Base-by-base conservation (phyloP, 2,329 filamentous ascomycete genomes). In the Paraphoma sp. region DNA sequence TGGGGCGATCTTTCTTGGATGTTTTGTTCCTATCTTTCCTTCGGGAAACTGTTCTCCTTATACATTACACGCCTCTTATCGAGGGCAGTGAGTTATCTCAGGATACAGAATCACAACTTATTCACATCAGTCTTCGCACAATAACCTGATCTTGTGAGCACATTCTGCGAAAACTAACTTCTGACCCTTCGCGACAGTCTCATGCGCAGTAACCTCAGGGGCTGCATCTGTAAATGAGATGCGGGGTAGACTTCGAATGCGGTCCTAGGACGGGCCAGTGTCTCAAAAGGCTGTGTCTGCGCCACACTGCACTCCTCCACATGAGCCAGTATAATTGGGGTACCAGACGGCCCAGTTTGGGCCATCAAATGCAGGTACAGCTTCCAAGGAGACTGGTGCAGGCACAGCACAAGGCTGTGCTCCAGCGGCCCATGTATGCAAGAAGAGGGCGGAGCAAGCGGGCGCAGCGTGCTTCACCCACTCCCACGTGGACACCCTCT, bases 21-120 rank as follows among this genome's bases (percentile, higher is more conserved):
- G 56, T 69, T 64, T 66, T 72, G 56, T 56, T 64, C 53, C 59
- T 56, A 64, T 62, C 48, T 61, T 62, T 63, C 57, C 56, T 53
- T 64, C 40, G 55, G 60, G 59, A 65, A 65, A 40, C 61, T 60
- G 47, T 59, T 53, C 68, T 68, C 61, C 63, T 69, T 56, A 58
- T 64, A 68, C 60, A 59, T 69, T 68, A 73, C 72, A 75, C 71
- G 72, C 72, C 70, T 73, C 69, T 48, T 60, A 53, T 55, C 29
- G 68, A 71, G 72, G 72, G 73, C 72, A 76, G 73, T 75, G 72
- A 69, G 57, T 65, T 68, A 64, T 62, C 59, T 67, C 64, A 66
- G 64, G 60, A 72, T 63, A 73, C 60, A 60, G 59, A 73, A 74
- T 74, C 67, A 61, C 67, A 72, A 69, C 69, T 73, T 71, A 52